Percentiles rank a stretch among this genome's conserved stretches.
phyloP scores from a whole-genome alignment of 306 rosid genomes.

The Alnus rubra region DNA sequence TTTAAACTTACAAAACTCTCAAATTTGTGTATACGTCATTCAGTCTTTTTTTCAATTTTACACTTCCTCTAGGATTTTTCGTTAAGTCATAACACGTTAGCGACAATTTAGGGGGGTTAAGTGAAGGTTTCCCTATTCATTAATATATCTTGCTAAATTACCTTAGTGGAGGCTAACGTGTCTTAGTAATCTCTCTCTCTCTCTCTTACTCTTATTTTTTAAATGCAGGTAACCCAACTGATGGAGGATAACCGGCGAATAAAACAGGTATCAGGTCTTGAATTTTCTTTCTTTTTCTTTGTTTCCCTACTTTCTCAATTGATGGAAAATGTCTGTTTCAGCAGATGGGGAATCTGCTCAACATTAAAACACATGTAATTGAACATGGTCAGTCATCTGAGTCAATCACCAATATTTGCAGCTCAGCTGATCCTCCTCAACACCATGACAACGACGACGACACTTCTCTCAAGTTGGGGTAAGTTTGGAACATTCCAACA shows the following conservation, averaged over 20 bases:
- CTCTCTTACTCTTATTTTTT: neutral
- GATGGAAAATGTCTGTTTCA: neutral
- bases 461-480: slow-evolving; percentile 56
- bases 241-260: slow-evolving; percentile 30
- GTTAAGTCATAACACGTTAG: no score
- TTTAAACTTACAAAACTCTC: no score
- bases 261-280: slow-evolving; percentile 32
- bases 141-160: no score
- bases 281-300: neutral
- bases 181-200: neutral
- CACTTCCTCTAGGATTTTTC: no score
- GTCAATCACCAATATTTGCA: slow-evolving; percentile 24
- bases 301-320: neutral
- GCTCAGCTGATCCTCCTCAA: slow-evolving; percentile 23
- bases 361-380: slow-evolving; percentile 14
- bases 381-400: slow-evolving; percentile 37
- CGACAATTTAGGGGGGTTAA: no score
- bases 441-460: slow-evolving; percentile 17
- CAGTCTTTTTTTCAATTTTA: no score
- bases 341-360: neutral
- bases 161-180: no score
- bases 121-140: no score
- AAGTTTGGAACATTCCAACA: slow-evolving; percentile 2
- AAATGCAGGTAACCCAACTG: slow-evolving; percentile 28
- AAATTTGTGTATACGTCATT: no score